Base-by-base conservation (phyloP, 169 alveolate genomes). In the Eimeria acervulina region DNA sequence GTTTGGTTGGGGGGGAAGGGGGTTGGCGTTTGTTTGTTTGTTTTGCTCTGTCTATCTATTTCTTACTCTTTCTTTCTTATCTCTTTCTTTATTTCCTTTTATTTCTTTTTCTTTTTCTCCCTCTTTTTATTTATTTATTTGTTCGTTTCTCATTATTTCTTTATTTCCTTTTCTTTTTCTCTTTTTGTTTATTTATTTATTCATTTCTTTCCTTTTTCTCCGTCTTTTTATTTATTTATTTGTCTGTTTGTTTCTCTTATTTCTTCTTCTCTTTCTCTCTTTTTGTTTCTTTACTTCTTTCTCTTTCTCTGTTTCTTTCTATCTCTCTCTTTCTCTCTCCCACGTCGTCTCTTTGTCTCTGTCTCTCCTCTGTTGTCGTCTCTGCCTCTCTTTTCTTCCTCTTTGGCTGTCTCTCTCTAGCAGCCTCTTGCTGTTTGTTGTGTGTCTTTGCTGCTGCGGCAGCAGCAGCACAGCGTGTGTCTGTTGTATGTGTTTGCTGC, bases 211-310 rank as follows among this genome's bases (percentile, higher is more conserved):
- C n/a, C n/a, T n/a, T n/a, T n/a, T n/a, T n/a, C n/a, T n/a, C n/a
- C n/a, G n/a, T n/a, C n/a, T n/a, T n/a, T n/a, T n/a, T n/a, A n/a
- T n/a, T n/a, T n/a, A n/a, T n/a, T n/a, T n/a, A n/a, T n/a, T n/a
- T n/a, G n/a, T n/a, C n/a, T n/a, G n/a, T n/a, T n/a, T n/a, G n/a
- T n/a, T n/a, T n/a, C n/a, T n/a, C n/a, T n/a, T n/a, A n/a, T n/a
- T n/a, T n/a, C n/a, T n/a, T n/a, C n/a, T 26, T 68, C 81, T 68
- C 31, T 68, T 15, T 68, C 81, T 68, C 38, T 68, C 81, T 68
- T 36, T 21, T 59, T 21, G 13, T 21, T 59, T 59, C 68, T 59
- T 59, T 59, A 13, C n/a, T n/a, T n/a, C n/a, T n/a, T n/a, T n/a
- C n/a, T n/a, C n/a, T n/a, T n/a, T n/a, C n/a, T n/a, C n/a, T n/a